These are phyloP conservation scores for Aspergillus sclerotiicarbonarius DNA, from an alignment of 495 filamentous ascomycete species.

Conservation along the genomic window DNA sequence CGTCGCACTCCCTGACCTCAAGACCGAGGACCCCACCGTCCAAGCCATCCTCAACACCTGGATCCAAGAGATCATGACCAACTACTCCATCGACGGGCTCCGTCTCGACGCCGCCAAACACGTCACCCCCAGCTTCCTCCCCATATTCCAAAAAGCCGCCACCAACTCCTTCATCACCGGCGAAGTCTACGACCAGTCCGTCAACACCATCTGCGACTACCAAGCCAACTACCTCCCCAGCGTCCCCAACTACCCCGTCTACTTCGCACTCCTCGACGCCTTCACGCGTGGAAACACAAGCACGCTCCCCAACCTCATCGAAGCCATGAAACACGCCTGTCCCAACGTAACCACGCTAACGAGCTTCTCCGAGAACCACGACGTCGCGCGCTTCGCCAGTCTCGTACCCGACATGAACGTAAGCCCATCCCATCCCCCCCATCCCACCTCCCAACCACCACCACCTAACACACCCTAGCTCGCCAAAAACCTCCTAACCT, in stretches of 20 bases:
- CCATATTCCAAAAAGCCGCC: constrained; percentile 43
- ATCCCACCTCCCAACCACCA: background rate
- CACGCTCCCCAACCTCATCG: constrained; percentile 49
- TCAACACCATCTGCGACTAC: constrained; percentile 18
- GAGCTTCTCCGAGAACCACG: constrained; percentile 79
- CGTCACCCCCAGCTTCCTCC: constrained; percentile 64
- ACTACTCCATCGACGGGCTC: constrained; percentile 74
- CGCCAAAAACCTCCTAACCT: constrained; percentile 66
- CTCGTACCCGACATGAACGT: constrained; percentile 41
- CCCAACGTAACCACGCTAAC: constrained; percentile 60
- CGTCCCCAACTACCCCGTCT: constrained; percentile 70
- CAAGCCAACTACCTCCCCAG: constrained; percentile 34
- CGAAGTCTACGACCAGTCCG: constrained; percentile 19
- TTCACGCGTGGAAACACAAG: constrained; percentile 59
- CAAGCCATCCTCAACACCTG: constrained; percentile 56
- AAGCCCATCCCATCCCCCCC: constrained; percentile 11
- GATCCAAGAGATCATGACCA: constrained; percentile 59
- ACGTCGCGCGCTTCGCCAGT: constrained; percentile 60
- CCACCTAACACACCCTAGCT: constrained; percentile 22
- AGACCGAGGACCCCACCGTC: constrained; percentile 60
- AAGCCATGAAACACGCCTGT: constrained; percentile 49
- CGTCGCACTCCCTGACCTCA: constrained; percentile 65
- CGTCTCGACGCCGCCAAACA: constrained; percentile 76
- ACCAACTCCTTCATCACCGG: constrained; percentile 14
- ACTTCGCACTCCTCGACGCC: constrained; percentile 58